phyloP scores from a whole-genome alignment of 257 asterid genomes.

The Coffea eugenioides region DNA sequence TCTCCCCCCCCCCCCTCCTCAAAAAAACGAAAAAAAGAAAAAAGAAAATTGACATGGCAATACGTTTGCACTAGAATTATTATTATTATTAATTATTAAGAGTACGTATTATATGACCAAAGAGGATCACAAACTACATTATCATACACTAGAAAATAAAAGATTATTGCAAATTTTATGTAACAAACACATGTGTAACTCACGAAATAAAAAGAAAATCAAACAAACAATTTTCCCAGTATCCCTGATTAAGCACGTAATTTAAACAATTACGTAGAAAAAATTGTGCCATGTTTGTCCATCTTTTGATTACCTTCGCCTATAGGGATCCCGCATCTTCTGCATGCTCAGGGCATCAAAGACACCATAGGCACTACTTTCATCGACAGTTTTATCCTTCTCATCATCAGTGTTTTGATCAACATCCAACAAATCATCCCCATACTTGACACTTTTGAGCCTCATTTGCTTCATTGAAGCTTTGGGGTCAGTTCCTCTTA shows the following conservation, averaged over 20 bases:
- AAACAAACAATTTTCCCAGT: not conserved
- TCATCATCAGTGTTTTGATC: conserved; percentile 62
- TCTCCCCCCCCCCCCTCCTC: no score
- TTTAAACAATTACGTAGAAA: not conserved
- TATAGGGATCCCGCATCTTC: conserved; percentile 55
- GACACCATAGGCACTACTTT: conserved; percentile 73
- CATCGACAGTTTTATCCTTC: conserved; percentile 35
- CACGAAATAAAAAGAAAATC: not conserved
- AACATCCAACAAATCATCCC: conserved; percentile 62
- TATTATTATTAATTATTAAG: not conserved
- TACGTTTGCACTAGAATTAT: not conserved
- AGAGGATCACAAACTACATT: not conserved
- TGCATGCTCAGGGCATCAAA: conserved; percentile 67
- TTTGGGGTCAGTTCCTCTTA: conserved; percentile 39
- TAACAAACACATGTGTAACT: not conserved
- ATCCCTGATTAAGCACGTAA: not conserved
- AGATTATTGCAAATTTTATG: not conserved
- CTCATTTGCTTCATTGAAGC: conserved; percentile 23
- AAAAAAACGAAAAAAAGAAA: no score
- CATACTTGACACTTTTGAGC: conserved; percentile 59
- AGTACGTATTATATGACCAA: not conserved
- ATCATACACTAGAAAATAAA: not conserved
- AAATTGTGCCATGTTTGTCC: conserved; percentile 4
- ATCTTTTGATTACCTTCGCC: conserved; percentile 34
- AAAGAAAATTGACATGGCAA: not conserved